phyloP scores from a whole-genome alignment of 148 eudicot genomes.

The Polygonum maritimum region DNA sequence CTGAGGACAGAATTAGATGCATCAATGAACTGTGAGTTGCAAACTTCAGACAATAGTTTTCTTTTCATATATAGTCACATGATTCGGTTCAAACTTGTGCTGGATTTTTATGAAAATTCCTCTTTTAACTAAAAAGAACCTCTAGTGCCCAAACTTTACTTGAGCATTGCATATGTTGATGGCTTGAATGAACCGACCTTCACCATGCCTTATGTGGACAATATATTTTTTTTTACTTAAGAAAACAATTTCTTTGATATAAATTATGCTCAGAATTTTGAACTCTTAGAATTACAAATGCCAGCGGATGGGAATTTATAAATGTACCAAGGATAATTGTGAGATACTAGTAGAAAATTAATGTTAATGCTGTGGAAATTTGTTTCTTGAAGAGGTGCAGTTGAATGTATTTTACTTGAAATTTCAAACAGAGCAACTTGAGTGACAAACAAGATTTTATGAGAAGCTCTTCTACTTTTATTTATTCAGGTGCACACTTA shows the following conservation, averaged over 20 bases:
- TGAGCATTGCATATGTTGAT: neutral
- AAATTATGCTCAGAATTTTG: neutral
- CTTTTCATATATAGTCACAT: neutral
- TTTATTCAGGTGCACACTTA: slow-evolving; percentile 61
- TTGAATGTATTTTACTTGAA: too few species aligned
- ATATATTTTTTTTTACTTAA: neutral
- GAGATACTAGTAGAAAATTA: neutral
- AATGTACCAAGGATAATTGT: neutral
- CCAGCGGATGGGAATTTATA: neutral
- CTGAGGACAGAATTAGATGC: slow-evolving; percentile 85
- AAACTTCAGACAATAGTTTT: neutral
- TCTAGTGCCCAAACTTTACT: neutral
- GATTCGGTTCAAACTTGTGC: neutral
- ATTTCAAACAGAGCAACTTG: neutral
- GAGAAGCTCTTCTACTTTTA: slow-evolving; percentile 7
- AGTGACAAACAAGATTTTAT: neutral
- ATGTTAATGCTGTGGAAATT: neutral
- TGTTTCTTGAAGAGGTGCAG: neutral
- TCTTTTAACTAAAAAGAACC: neutral
- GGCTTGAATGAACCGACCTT: neutral
- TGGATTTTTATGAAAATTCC: neutral
- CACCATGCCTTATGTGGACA: neutral
- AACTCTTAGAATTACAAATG: neutral
- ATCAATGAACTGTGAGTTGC: slow-evolving; percentile 85
- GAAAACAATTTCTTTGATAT: neutral